Base-by-base conservation (phyloP, 2,329 filamentous ascomycete genomes). In the Drechslerella dactyloides region DNA sequence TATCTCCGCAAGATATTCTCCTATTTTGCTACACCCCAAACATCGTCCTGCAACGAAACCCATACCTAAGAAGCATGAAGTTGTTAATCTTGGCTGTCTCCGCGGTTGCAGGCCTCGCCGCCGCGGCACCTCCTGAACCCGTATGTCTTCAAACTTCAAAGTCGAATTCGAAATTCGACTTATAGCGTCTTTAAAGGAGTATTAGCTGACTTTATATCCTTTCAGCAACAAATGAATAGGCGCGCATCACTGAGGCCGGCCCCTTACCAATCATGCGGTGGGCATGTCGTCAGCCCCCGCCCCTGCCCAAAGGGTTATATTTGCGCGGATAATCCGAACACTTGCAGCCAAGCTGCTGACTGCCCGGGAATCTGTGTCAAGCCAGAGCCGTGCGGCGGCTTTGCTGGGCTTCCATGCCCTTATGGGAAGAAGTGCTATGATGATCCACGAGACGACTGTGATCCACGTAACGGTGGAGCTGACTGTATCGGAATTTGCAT, bases 401-500 rank as follows among this genome's bases (percentile, higher is more conserved):
- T 83, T 58, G 79, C 78, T 0, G 81, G 78, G 0, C 75, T 78
- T 19, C 30, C 1, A 1, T 83, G 82, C 69, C 65, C 75, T 4
- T 46, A 63, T 10, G 78, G 77, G 0, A 76, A 79, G 76, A 75
- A 76, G 8, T 83, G 82, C 64, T 74, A 80, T 35, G 81, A 83
- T 76, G 79, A 82, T 72, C 80, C 81, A 3, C 74, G 78, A 10
- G 82, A 83, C 73, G 76, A 78, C 11, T 83, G 82, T 69, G 78
- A 81, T 74, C 78, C 79, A 0, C 19, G 72, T 23, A 75, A 77
- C 1, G 81, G 81, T 0, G 81, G 81, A 0, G 77, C 78, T 1
- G 81, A 83, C 73, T 83, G 82, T 68, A 78, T 76, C 2, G 81
- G 82, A 0, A 74, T 83, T 33, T 83, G 82, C 55, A 75, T 79